Base-by-base conservation (phyloP, 2,329 filamentous ascomycete genomes). In the Venturia nashicola region DNA sequence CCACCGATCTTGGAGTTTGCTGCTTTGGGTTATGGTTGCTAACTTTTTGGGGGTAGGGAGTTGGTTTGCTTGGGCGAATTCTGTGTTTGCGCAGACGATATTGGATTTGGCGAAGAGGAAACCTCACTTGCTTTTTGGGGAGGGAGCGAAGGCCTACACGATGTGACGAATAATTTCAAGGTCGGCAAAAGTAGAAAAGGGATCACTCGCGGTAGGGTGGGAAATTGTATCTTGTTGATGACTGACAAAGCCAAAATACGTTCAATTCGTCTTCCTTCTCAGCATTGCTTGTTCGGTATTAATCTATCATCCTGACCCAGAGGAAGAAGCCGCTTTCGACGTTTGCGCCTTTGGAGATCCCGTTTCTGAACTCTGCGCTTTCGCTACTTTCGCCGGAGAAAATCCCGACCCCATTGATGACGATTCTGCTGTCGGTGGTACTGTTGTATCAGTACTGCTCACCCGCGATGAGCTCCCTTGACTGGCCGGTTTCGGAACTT, bases 31-130 rank as follows among this genome's bases (percentile, higher is more conserved):
- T 4, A 27, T 2, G 7, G 32, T 7, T 36, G 54, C 67, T 66
- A 57, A 67, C 40, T 12, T 39, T 27, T 20, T 20, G 27, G 27
- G 27, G 27, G 27, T 65, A 83, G 82, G 85, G 67, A 91, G 88
- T 71, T 97, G 93, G 93, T 97, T 97, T 74, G 91, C 93, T 2
- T 97, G 92, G 94, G 94, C 94, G 12, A 99, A 99, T 69, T 94
- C 91, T 0, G 91, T 99, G 12, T 97, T 96, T 76, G 91, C 93
- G 16, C 87, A 91, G 74, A 96, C 92, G 0, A 90, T 99, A 57
- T 77, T 99, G 61, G 91, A 97, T 77, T 73, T 99, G 62, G 94
- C 92, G 1, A 87, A 88, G 75, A 80, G 93, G 72, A 96, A 96
- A 75, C 94, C 94, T 3, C 84, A 96, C 74, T 74, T 97, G 69